Evolutionary conservation across 1,284 basidiomycete species (phyloP), one percentile per base, ranked within the genome.

Genomic region (Leccinum solheimii): DNA sequence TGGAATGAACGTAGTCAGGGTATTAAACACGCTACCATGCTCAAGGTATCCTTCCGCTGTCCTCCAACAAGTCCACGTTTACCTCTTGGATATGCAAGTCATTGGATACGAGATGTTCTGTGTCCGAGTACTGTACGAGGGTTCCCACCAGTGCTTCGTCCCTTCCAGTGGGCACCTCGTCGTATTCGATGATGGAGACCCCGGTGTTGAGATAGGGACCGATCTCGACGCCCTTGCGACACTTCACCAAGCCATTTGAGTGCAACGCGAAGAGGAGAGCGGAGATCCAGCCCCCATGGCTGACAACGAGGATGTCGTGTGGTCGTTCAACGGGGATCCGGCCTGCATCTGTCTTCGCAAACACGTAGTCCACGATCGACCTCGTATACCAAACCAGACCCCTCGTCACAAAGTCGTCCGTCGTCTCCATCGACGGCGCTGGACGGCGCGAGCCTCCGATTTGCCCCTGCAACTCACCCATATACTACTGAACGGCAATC

Each of bases 221-320:
- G n/a, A 84, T 69, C 30, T 70, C 66, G 32, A 85, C 79, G 1
- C 79, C 82, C n/a, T 68, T 60, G 45, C 68, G 79, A 58, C 73
- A 77, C 49, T 62, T 66, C 43, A 83, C 62, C 64, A 76, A 72
- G 43, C 78, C 71, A 49, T 77, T 78, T 11, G 74, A 74, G 19
- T 83, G 64, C 67, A 90, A 69, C 49, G 70, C 75, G 36, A 76
- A 77, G 56, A 87, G 72, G 54, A 91, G 77, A 16, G 78, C 77
- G 21, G 76, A 73, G 62, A 91, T 88, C 66, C 83, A 80, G 0
- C 83, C 88, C 3, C 88, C 88, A 63, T 92, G 90, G 43, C 85
- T 83, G 58, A 85, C 82, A 4, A 86, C 80, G 27, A 92, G 78
- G 51, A 90, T 78, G 62, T 74, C 68, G 2, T 55, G 60, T 9